Conservation (phyloP, 2,329 filamentous ascomycete genomes). For the Fusarium aywerte region DNA sequence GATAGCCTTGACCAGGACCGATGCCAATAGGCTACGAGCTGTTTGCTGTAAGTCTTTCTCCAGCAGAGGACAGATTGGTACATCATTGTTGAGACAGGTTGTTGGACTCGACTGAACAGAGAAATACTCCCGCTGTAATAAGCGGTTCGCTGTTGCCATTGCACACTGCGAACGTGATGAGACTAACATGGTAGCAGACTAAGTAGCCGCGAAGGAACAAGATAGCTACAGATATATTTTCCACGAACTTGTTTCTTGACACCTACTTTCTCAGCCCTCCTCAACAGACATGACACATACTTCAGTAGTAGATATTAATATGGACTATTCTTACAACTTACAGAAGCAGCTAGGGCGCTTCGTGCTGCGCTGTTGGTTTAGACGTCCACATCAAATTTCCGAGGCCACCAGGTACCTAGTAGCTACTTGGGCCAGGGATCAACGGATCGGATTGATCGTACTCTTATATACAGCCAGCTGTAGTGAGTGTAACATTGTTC, state of each 20-base stretch:
- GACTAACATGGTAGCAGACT: neutral
- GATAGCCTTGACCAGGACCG: no score
- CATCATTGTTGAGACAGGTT: neutral
- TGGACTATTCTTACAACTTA: neutral
- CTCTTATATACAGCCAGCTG: neutral
- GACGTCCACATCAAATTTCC: neutral
- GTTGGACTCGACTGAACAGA: no score
- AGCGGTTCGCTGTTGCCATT: neutral
- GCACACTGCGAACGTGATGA: no score
- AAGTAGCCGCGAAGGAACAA: neutral
- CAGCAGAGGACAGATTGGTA: neutral
- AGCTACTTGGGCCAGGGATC: neutral
- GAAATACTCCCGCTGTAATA: neutral
- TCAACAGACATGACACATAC: neutral
- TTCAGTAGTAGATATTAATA: neutral
- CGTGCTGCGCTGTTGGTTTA: neutral
- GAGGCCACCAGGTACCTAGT: neutral
- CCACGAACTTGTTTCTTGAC: neutral
- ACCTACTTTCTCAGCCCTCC: no score
- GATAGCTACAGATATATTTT: neutral
- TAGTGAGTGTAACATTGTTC: neutral
- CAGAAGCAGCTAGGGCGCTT: neutral
- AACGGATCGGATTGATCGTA: neutral
- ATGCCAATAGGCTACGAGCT: neutral
- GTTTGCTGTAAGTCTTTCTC: neutral